Base-by-base conservation (phyloP, 2,329 filamentous ascomycete species). In the Sarocladium kiliense region DNA sequence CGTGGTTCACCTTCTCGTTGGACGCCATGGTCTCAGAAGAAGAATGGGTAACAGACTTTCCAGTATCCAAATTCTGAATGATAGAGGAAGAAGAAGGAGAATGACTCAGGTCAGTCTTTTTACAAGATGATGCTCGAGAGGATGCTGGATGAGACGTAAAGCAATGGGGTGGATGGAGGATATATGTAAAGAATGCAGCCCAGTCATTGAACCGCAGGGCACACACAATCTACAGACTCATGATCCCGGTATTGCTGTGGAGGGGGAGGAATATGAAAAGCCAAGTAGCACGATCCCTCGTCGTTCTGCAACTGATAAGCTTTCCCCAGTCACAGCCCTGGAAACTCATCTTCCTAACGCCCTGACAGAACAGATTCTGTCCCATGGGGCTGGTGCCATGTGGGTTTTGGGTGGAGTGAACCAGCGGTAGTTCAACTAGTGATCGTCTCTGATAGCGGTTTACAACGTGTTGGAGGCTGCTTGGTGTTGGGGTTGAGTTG, bases 1-100 rank as follows among this genome's bases (percentile, higher is more conserved):
- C 50, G 26, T n/a, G n/a, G 9, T 53, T 21, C 12, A 4, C 3
- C 21, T 53, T 53, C 34, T 53, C 50, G 34, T 36, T 51, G 30
- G 54, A 55, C 19, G 57, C 50, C 41, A 58, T 58, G 51, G 34
- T 37, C 50, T 54, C 44, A n/a, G 27, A 18, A 18, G 6, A 44
- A 14, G 39, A 21, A 21, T 4, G 19, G n/a, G 39, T 14, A 10
- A 5, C 11, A 25, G 21, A 18, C 7, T 18, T 23, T 44, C 16
- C 19, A 32, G 10, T 30, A 14, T 32, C 26, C 11, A 50, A 32
- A 25, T 7, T 25, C 26, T 30, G 10, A 50, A 32, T 19, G 26
- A 25, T 44, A 9, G 41, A 44, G 21, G 41, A 21, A 5, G 37
- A 41, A 11, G n/a, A n/a, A n/a, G n/a, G n/a, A n/a, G n/a, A n/a